Conservation (phyloP, 805 yeast genomes). For the Lachancea sp. region DNA sequence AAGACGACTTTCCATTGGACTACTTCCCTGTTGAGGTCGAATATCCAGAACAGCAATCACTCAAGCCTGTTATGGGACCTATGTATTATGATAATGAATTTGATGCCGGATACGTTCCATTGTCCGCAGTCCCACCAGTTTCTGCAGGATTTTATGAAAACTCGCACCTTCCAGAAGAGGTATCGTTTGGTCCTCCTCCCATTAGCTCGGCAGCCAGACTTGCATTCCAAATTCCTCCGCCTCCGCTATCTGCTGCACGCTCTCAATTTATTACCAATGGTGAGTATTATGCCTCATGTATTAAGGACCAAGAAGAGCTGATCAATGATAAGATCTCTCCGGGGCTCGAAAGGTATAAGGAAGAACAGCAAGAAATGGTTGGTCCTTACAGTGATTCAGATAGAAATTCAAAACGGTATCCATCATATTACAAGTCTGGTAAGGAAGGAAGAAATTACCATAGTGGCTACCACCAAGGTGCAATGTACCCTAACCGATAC, state of each 20-base stretch:
- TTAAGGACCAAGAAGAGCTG: conserved; percentile 9
- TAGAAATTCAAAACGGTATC: conserved; percentile 10
- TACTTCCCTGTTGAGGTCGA: conserved; percentile 46
- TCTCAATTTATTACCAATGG: conserved; percentile 23
- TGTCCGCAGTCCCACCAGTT: conserved; percentile 11
- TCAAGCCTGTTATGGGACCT: conserved; percentile 1
- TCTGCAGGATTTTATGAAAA: conserved; percentile 13
- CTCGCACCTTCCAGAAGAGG: conserved; percentile 10
- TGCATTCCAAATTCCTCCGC: conserved; percentile 11
- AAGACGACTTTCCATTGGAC: conserved; percentile 68
- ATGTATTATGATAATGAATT: conserved; percentile 10
- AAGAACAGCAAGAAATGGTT: conserved; percentile 9
- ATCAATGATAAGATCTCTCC: conserved; percentile 10
- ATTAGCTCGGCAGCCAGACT: conserved; percentile 7
- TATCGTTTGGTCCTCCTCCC: conserved; percentile 7
- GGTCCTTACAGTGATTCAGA: conserved; percentile 9
- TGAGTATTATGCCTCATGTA: conserved; percentile 19
- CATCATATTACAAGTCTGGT: conserved; percentile 6
- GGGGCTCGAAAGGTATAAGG: conserved; percentile 6
- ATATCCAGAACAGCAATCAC: conserved; percentile 24
- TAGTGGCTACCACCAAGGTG: conserved; percentile 3
- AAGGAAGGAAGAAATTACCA: conserved; percentile 5
- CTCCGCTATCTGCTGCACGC: conserved; percentile 19
- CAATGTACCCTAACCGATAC: conserved; percentile 10
- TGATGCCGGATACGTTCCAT: conserved; percentile 8